These are phyloP conservation scores for Dactylella cylindrospora DNA, from an alignment of 2,329 filamentous ascomycete genomes.

Conservation along the genomic window DNA sequence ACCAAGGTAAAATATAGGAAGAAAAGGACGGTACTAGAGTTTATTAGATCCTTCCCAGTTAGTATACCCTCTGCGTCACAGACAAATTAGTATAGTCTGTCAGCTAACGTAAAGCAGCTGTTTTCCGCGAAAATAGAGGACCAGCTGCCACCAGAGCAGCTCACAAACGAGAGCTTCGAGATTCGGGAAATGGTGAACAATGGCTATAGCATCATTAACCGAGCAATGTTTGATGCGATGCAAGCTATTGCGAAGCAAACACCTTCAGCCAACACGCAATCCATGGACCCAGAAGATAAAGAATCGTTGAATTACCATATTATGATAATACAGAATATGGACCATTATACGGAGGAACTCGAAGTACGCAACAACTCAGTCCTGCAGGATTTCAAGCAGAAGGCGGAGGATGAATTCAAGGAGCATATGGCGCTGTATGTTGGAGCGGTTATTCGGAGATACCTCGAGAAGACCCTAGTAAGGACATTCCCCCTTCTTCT, in stretches of 20 bases:
- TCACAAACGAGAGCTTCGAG: conserved; percentile 60
- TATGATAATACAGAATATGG: conserved; percentile 97
- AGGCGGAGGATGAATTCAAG: conserved; percentile 73
- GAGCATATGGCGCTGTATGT: conserved; percentile 89
- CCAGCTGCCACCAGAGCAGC: conserved; percentile 46
- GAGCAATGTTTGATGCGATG: conserved; percentile 94
- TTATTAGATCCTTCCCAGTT: conserved; percentile 84
- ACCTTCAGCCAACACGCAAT: conserved; percentile 54
- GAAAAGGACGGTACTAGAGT: conserved; percentile 91
- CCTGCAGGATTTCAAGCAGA: conserved; percentile 77
- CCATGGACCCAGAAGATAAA: conserved; percentile 78
- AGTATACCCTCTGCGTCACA: too few relatives aligned
- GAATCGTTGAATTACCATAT: conserved; percentile 97
- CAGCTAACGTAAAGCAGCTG: too few relatives aligned
- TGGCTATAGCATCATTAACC: conserved; percentile 84
- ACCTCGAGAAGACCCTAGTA: conserved; percentile 77
- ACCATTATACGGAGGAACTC: conserved; percentile 91
- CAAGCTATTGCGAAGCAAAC: conserved; percentile 84
- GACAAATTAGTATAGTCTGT: too few relatives aligned
- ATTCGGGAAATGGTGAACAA: conserved; percentile 78
- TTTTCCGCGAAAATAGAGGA: conserved; percentile 49
- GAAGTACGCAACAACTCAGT: conserved; percentile 73
- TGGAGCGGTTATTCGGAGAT: conserved; percentile 81
- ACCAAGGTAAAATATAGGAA: conserved; percentile 99
- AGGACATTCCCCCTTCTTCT: background rate